Conservation (phyloP, 805 yeast species). For the Sungouiella blattae region DNA sequence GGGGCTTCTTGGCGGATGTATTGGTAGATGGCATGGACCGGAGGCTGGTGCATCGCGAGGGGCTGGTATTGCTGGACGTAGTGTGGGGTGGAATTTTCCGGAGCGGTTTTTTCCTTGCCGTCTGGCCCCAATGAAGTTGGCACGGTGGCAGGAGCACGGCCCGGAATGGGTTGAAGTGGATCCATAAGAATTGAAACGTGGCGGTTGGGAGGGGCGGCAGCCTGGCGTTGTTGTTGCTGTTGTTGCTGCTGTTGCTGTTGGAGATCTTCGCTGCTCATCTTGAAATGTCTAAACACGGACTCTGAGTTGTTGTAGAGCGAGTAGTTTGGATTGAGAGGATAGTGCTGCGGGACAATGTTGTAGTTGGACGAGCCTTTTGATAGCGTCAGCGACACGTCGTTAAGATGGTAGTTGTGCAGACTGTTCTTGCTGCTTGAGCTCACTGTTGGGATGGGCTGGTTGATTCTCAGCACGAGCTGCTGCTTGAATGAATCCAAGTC, state of each 20-base stretch:
- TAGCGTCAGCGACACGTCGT: conserved; percentile 7
- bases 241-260: conserved; percentile 3
- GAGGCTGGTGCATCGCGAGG: conserved; percentile 1
- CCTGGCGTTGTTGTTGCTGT: no score
- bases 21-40: neutral
- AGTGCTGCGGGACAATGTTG: conserved; percentile 32
- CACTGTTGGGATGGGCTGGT: conserved; percentile 1
- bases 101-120: neutral
- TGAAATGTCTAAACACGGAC: conserved; percentile 9
- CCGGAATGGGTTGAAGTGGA: conserved; percentile 31
- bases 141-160: conserved; percentile 5
- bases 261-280: conserved; percentile 4
- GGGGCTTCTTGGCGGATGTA: conserved; percentile 6
- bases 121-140: no score
- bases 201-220: conserved; percentile 23
- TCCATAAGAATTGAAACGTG: conserved; percentile 41
- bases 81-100: conserved; percentile 1
- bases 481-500: conserved; percentile 9
- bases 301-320: conserved; percentile 24
- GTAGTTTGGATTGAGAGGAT: conserved; percentile 35
- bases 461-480: conserved; percentile 7
- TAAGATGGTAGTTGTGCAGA: conserved; percentile 9
- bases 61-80: conserved; percentile 17
- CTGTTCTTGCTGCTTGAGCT: neutral
- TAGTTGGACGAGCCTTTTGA: conserved; percentile 13